phyloP scores from a whole-genome alignment of 768 basidiomycete genomes.

The Xerocomus spinulosus region DNA sequence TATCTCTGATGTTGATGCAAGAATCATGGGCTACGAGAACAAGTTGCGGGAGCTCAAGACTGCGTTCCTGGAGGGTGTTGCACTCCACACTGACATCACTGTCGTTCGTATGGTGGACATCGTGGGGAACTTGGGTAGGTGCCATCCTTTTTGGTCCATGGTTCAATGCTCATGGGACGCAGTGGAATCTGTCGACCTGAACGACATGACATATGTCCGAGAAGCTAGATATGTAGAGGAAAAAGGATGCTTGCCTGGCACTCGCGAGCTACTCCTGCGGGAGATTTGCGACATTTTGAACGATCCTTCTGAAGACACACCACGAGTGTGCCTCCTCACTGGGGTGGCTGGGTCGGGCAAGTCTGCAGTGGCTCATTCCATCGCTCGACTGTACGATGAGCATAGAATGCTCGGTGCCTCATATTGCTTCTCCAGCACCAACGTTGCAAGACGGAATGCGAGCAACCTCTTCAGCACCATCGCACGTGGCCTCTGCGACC shows the following conservation, averaged over 20 bases:
- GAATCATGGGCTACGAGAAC: neutral
- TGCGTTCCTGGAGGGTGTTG: neutral
- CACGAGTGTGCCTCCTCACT: neutral
- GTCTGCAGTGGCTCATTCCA: neutral
- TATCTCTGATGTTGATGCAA: neutral
- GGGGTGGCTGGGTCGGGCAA: neutral
- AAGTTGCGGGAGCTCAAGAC: neutral
- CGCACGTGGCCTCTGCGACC: neutral
- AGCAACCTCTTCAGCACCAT: neutral
- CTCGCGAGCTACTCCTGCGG: neutral
- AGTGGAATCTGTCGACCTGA: neutral
- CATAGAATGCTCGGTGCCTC: neutral
- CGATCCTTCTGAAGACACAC: neutral
- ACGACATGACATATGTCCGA: neutral
- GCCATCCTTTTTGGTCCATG: neutral
- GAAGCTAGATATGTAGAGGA: neutral
- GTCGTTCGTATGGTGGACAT: neutral
- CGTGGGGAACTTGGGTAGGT: neutral
- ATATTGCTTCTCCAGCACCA: neutral
- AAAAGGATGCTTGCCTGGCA: neutral
- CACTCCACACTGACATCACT: neutral
- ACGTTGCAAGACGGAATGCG: neutral
- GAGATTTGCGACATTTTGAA: neutral
- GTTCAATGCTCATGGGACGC: neutral
- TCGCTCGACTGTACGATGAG: neutral